A percentile compares a stretch with the other conserved stretches of the same genome.
These are phyloP conservation scores for Carex myosuroides DNA, from an alignment of 176 grass and related monocot species.

Conservation along the genomic window DNA sequence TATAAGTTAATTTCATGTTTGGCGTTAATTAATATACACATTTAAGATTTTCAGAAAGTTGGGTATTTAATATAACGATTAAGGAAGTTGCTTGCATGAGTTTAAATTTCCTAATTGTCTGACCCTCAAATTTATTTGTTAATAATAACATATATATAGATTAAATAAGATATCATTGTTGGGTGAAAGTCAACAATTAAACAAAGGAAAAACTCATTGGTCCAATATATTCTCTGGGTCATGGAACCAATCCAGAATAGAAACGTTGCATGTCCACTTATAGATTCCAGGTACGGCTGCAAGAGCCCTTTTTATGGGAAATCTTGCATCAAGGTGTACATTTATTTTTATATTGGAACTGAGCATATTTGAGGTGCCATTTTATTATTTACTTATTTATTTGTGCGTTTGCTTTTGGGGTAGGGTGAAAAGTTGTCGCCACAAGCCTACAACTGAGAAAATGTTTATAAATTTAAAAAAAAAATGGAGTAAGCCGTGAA, in stretches of 20 bases:
- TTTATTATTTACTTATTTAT: not conserved
- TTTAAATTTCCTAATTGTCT: not conserved
- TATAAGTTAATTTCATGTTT: not conserved
- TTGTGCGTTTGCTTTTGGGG: not conserved
- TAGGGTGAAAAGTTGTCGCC: not conserved
- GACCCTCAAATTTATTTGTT: not conserved
- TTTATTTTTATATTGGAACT: not conserved
- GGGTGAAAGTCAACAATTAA: not conserved
- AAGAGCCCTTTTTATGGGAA: not conserved
- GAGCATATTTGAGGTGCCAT: not conserved
- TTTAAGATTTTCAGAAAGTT: not conserved
- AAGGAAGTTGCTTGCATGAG: not conserved
- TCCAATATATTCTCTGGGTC: not conserved
- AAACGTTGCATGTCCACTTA: constrained; percentile 6
- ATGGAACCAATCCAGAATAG: constrained; percentile 11
- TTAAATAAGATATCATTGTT: not conserved
- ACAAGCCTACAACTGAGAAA: not conserved
- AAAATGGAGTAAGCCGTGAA: not conserved
- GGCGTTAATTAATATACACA: not conserved
- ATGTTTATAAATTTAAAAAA: not conserved
- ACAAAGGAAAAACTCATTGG: not conserved
- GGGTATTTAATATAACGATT: not conserved
- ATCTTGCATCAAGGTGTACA: not conserved
- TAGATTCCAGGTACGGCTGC: not conserved
- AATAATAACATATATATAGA: not conserved